Base-by-base conservation (phyloP, 73 alveolate species). In the Paramecium tetraurelia region DNA sequence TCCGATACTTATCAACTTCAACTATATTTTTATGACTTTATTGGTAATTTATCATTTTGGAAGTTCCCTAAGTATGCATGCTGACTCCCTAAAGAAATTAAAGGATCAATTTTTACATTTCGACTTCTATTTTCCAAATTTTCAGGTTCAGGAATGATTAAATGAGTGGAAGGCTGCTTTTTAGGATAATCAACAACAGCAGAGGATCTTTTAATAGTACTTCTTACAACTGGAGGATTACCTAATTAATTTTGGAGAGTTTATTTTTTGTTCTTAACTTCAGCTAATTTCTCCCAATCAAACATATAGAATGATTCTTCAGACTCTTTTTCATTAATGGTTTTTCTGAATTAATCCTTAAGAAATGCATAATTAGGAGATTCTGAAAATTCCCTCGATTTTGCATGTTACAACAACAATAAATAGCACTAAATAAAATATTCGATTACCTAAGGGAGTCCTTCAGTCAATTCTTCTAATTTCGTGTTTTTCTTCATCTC, bases 311-410 rank as follows among this genome's bases (percentile, higher is more conserved):
- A 80, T 10, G 46, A 80, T 80, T 80, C 90, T 24, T 41, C 43
- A 12, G 31, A 20, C 46, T 80, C 90, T 48, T 27, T 80, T 11
- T 80, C 75, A 18, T 2, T 2, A 1, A 80, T 41, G 5, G 76
- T 5, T 80, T 80, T 80, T 21, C 36, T 20, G 27, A 80, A 80
- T 80, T 80, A 80, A 8, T 80, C 90, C 22, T 80, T 80, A 24
- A 80, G 72, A 44, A 43, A 80, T 5, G 75, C 90, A 24, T 93
- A 93, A 80, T 93, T 97, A 0, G 99, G 99, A 38, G 96, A 92
- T 58, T 94, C 99, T 85, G 94, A 96, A 76, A 96, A 96, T 63
- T 92, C 85, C n/a, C 96, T 58, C 21, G 93, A 31, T 77, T 94
- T 85, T 14, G 96, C 92, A 85, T 96, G 96, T 40, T 94, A 50